Conservation (phyloP, 768 basidiomycete species). For the Scleroderma citrinum region DNA sequence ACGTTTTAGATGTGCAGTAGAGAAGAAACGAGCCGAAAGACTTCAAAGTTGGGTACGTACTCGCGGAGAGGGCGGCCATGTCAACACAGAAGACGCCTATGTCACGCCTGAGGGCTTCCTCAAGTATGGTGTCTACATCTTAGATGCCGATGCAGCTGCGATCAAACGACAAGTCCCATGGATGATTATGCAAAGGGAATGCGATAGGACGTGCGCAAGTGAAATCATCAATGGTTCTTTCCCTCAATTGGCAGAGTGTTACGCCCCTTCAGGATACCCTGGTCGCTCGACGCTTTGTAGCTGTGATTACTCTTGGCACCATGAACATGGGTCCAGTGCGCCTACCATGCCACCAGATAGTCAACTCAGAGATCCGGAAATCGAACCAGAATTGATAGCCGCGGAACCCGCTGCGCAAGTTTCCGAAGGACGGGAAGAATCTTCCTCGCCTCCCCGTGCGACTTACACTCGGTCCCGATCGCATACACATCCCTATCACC, state of each 20-base stretch:
- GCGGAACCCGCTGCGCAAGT: neutral
- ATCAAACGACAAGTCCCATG: conserved; percentile 25
- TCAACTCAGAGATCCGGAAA: conserved; percentile 17
- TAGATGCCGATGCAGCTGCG: conserved; percentile 23
- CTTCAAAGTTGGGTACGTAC: conserved; percentile 16
- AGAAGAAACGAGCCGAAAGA: conserved; percentile 51
- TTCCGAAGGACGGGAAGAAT: neutral
- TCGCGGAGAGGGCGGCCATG: conserved; percentile 1
- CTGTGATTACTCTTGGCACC: neutral
- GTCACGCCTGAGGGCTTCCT: conserved; percentile 23
- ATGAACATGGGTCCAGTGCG: neutral
- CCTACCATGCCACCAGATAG: conserved; percentile 29
- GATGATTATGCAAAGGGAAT: conserved; percentile 26
- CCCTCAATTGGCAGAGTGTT: neutral
- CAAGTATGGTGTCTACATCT: conserved; percentile 26
- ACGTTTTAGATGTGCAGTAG: conserved; percentile 58
- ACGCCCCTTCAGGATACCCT: neutral
- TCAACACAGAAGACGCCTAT: conserved; percentile 16
- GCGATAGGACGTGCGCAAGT: conserved; percentile 16
- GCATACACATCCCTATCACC: neutral
- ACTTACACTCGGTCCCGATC: neutral
- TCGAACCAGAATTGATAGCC: conserved; percentile 12
- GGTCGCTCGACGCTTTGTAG: neutral
- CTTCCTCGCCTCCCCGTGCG: neutral
- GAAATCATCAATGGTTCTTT: conserved; percentile 16